These are phyloP conservation scores for Tephrocybe sp. DNA, from an alignment of 768 basidiomycete species.

Conservation along the genomic window DNA sequence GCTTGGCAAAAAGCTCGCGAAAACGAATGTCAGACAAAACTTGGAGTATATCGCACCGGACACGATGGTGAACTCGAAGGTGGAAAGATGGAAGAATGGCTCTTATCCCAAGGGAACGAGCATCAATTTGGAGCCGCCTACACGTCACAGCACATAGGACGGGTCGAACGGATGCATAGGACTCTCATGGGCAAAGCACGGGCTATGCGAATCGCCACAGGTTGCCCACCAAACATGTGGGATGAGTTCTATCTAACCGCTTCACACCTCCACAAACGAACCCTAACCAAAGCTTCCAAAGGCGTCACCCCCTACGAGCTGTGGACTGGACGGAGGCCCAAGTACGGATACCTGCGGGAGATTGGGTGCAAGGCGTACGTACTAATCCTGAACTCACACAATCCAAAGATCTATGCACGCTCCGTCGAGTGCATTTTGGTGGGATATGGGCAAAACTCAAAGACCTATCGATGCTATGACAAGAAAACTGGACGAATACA, in stretches of 20 bases:
- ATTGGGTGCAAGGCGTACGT: constrained; percentile 34
- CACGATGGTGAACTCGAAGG: constrained; percentile 25
- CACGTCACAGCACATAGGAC: constrained; percentile 32
- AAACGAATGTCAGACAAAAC: background rate
- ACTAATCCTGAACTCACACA: constrained; percentile 29
- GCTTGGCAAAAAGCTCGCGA: constrained; percentile 2
- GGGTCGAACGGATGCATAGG: constrained; percentile 29
- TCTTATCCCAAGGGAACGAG: constrained; percentile 7
- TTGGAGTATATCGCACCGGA: background rate
- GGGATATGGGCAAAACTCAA: constrained; percentile 31
- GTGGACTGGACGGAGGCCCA: constrained; percentile 17
- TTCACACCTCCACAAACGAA: constrained; percentile 7
- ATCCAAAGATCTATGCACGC: constrained; percentile 22
- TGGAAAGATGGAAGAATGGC: constrained; percentile 12
- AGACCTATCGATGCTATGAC: constrained; percentile 33
- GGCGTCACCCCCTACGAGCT: constrained; percentile 20
- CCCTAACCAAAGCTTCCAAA: background rate
- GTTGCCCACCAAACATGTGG: constrained; percentile 24
- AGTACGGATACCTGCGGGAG: constrained; percentile 28
- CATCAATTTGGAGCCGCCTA: constrained; percentile 23
- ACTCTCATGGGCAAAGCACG: constrained; percentile 25
- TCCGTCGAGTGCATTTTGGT: constrained; percentile 35
- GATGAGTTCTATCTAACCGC: constrained; percentile 26
- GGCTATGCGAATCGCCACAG: constrained; percentile 22
- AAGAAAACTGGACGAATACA: constrained; percentile 14